These are phyloP conservation scores for Mucor mucedo DNA, from an alignment of 371 early-diverging fungal genomes.

Conservation along the genomic window DNA sequence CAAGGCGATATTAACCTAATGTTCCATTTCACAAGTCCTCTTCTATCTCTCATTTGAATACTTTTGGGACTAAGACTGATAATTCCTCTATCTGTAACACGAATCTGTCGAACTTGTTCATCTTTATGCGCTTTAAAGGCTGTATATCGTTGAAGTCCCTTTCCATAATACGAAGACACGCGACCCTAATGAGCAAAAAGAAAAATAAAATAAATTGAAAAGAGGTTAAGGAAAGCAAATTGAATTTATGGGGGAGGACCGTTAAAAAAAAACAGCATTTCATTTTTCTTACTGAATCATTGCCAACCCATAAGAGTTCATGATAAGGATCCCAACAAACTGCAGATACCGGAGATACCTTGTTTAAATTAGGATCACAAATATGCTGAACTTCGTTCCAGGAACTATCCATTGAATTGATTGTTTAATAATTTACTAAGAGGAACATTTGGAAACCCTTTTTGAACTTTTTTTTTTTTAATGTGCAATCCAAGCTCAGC, in stretches of 20 bases:
- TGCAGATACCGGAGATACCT: constrained; percentile 59
- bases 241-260: background rate
- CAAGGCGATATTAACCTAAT: constrained; percentile 48
- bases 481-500: too few species aligned
- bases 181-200: constrained; percentile 53
- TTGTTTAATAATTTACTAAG: too few species aligned
- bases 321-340: constrained; percentile 78
- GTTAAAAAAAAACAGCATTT: background rate
- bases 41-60: constrained; percentile 68
- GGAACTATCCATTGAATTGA: constrained; percentile 42
- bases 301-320: constrained; percentile 80
- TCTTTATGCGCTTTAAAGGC: constrained; percentile 68
- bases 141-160: constrained; percentile 70
- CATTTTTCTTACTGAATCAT: constrained; percentile 64
- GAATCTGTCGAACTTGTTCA: constrained; percentile 70
- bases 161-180: constrained; percentile 62
- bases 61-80: constrained; percentile 70
- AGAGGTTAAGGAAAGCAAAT: background rate
- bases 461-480: too few species aligned
- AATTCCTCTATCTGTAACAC: constrained; percentile 69
- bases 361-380: constrained; percentile 47
- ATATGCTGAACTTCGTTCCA: constrained; percentile 55
- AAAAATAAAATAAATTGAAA: background rate
- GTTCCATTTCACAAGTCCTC: constrained; percentile 76
- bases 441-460: too few species aligned